Percentiles rank a stretch among this genome's conserved stretches.
Conservation (phyloP, 495 filamentous ascomycete genomes). For the Penicillium paxilli region DNA sequence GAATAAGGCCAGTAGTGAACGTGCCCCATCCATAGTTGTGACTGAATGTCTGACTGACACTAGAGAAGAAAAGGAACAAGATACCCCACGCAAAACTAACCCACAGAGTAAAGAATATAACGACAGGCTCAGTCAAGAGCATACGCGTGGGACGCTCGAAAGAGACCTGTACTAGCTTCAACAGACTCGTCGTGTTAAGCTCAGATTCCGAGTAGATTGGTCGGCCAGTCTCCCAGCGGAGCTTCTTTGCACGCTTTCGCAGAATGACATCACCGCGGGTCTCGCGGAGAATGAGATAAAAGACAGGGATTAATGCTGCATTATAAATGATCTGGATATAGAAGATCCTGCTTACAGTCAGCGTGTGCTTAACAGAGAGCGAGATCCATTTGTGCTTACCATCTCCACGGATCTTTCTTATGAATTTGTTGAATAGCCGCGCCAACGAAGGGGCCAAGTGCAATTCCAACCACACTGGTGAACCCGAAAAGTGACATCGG, state of each 20-base stretch:
- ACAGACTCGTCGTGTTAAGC: constrained; percentile 23
- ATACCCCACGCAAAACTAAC: constrained; percentile 54
- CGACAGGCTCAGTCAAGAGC: constrained; percentile 55
- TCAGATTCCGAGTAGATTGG: constrained; percentile 38
- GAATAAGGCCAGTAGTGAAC: constrained; percentile 34
- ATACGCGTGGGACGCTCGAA: constrained; percentile 48
- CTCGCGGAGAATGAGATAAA: constrained; percentile 45
- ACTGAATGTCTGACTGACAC: constrained; percentile 38
- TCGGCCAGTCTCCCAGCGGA: constrained; percentile 60
- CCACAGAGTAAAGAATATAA: constrained; percentile 53
- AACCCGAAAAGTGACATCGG: constrained; percentile 48
- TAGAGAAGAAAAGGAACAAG: constrained; percentile 48
- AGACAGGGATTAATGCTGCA: constrained; percentile 39
- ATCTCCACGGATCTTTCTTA: constrained; percentile 43
- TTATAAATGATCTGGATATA: constrained; percentile 54
- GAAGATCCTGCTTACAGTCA: constrained; percentile 40
- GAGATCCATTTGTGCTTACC: constrained; percentile 16
- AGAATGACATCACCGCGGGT: constrained; percentile 55
- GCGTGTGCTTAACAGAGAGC: neutral
- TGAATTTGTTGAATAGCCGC: constrained; percentile 38
- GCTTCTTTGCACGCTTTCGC: constrained; percentile 57
- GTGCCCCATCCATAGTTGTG: constrained; percentile 39
- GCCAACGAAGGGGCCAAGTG: constrained; percentile 51
- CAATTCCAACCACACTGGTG: constrained; percentile 46
- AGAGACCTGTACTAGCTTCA: constrained; percentile 30